phyloP scores from a whole-genome alignment of 1,284 basidiomycete species.

The Flammula alnicola region DNA sequence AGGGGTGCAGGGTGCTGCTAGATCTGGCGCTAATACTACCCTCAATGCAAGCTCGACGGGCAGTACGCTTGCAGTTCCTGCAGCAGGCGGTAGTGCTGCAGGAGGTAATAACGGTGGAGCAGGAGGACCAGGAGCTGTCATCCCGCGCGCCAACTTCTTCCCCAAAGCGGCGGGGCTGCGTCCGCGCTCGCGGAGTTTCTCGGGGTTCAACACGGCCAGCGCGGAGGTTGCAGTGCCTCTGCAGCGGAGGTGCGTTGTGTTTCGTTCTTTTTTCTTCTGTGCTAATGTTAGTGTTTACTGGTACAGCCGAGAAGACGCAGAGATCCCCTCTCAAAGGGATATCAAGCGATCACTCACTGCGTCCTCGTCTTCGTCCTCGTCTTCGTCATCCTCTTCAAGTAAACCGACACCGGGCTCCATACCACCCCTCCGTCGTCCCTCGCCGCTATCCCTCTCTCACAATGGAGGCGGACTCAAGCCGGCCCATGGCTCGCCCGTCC shows the following conservation, averaged over 20 bases:
- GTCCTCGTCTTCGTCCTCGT: slow-evolving; percentile 13
- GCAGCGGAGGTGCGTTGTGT: slow-evolving; percentile 41
- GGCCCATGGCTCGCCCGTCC: slow-evolving; percentile 12
- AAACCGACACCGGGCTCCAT: slow-evolving; percentile 12
- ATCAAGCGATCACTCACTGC: slow-evolving; percentile 31
- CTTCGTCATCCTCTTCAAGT: slow-evolving; percentile 21
- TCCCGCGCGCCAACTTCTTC: slow-evolving; percentile 65
- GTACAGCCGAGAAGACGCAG: slow-evolving; percentile 31
- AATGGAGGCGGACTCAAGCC: slow-evolving; percentile 9
- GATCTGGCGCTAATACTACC: background rate
- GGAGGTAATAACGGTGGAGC: background rate
- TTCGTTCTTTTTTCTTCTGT: background rate
- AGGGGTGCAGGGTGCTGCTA: background rate
- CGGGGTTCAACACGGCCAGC: slow-evolving; percentile 56
- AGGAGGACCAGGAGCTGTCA: slow-evolving; percentile 28
- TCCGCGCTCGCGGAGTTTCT: slow-evolving; percentile 77
- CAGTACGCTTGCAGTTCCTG: background rate
- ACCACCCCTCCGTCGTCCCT: slow-evolving; percentile 35
- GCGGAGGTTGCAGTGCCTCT: slow-evolving; percentile 36
- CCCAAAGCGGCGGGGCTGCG: slow-evolving; percentile 55
- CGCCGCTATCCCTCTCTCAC: slow-evolving; percentile 53
- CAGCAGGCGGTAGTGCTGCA: background rate
- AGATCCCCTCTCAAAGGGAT: slow-evolving; percentile 27
- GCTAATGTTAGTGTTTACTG: background rate
- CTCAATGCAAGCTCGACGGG: too few species aligned